phyloP scores from a whole-genome alignment of 768 basidiomycete species.

The Galerina sulciceps region DNA sequence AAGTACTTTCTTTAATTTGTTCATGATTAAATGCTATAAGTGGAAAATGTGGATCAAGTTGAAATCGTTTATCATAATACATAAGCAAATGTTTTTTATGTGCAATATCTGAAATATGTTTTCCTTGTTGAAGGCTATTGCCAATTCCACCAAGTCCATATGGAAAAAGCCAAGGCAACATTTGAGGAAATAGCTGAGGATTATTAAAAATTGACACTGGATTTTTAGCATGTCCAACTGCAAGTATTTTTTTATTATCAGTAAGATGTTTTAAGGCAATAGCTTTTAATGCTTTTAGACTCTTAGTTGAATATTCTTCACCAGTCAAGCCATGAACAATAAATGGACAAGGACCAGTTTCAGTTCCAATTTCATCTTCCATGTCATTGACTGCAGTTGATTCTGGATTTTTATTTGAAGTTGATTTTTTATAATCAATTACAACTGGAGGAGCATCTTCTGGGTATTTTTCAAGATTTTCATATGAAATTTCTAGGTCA shows the following conservation, averaged over 20 bases:
- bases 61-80: constrained; percentile 47
- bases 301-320: constrained; percentile 22
- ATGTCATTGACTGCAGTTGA: constrained; percentile 28
- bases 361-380: constrained; percentile 30
- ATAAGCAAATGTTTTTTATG: constrained; percentile 34
- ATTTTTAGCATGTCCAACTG: constrained; percentile 27
- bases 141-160: constrained; percentile 39
- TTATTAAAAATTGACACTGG: constrained; percentile 38
- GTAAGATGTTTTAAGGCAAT: constrained; percentile 30
- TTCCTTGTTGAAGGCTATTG: background rate
- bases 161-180: constrained; percentile 45
- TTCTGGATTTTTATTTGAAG: constrained; percentile 23
- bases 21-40: constrained; percentile 43
- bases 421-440: constrained; percentile 8
- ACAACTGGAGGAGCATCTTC: constrained; percentile 24
- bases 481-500: constrained; percentile 31
- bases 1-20: constrained; percentile 34
- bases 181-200: constrained; percentile 39
- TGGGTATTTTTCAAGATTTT: constrained; percentile 27
- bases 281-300: constrained; percentile 18
- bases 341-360: constrained; percentile 36
- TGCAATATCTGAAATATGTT: constrained; percentile 12
- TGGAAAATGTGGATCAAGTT: constrained; percentile 34
- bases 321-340: constrained; percentile 40
- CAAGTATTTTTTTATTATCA: constrained; percentile 26